phyloP scores from a whole-genome alignment of 768 basidiomycete species.

The Phylloporus sp. region DNA sequence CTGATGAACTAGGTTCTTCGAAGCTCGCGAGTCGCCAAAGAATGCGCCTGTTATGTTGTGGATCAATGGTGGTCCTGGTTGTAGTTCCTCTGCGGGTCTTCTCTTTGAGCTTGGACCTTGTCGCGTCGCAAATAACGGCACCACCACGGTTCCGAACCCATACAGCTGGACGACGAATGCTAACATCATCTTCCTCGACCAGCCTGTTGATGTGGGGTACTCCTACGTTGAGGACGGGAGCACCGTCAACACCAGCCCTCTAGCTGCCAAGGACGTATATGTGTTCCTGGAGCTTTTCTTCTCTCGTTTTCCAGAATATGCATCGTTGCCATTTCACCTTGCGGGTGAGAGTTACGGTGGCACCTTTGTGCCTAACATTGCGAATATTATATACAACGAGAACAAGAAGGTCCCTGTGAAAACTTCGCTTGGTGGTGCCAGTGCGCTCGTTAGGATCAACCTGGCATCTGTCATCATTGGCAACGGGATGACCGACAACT shows the following conservation, averaged over 20 bases:
- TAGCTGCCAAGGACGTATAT: slow-evolving; percentile 87
- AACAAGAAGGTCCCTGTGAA: slow-evolving; percentile 56
- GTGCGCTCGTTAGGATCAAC: slow-evolving; percentile 61
- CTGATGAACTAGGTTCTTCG: slow-evolving; percentile 69
- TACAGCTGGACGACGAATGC: slow-evolving; percentile 81
- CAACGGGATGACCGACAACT: slow-evolving; percentile 84
- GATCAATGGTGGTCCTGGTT: slow-evolving; percentile 81
- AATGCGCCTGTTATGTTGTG: slow-evolving; percentile 84
- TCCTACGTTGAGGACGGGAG: slow-evolving; percentile 78
- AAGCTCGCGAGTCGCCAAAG: slow-evolving; percentile 68
- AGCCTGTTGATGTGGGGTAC: slow-evolving; percentile 88
- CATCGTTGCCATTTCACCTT: slow-evolving; percentile 67
- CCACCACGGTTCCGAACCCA: slow-evolving; percentile 67
- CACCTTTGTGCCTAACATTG: slow-evolving; percentile 83
- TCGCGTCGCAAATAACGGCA: slow-evolving; percentile 61
- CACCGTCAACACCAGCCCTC: slow-evolving; percentile 73
- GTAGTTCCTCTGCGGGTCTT: slow-evolving; percentile 76
- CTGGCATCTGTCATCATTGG: slow-evolving; percentile 81
- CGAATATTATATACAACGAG: slow-evolving; percentile 72
- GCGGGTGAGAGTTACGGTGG: slow-evolving; percentile 81
- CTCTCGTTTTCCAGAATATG: slow-evolving; percentile 70
- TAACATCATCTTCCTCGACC: slow-evolving; percentile 57
- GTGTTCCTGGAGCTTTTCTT: slow-evolving; percentile 82
- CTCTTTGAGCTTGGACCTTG: slow-evolving; percentile 94
- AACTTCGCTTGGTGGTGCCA: slow-evolving; percentile 40